Percentiles rank a stretch among this genome's conserved stretches.
Conservation (phyloP, 2,329 filamentous ascomycete species). For the Gliomastix tumulicola region DNA sequence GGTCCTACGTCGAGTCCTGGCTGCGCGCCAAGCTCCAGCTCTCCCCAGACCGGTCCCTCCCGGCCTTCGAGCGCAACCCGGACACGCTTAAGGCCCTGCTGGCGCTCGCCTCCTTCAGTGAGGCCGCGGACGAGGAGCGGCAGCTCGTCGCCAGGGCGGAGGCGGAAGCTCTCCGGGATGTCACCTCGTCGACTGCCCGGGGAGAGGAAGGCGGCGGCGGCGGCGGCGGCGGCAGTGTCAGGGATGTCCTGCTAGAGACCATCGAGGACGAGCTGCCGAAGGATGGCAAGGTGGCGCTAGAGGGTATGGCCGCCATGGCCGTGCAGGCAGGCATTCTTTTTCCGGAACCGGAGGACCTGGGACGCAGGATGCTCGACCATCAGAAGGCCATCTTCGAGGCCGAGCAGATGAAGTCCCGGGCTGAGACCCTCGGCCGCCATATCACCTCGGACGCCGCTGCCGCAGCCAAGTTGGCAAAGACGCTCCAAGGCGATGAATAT, state of each 20-base stretch:
- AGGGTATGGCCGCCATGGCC: constrained; percentile 48
- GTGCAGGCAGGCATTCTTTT: constrained; percentile 40
- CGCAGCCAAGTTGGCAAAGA: constrained; percentile 28
- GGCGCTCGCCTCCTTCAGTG: constrained; percentile 67
- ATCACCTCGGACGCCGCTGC: constrained; percentile 41
- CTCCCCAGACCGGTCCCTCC: constrained; percentile 54
- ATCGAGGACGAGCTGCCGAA: constrained; percentile 46
- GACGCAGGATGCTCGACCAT: constrained; percentile 45
- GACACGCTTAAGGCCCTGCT: constrained; percentile 74
- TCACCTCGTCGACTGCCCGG: too few relatives aligned
- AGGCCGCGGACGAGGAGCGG: constrained; percentile 67
- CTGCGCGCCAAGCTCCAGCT: constrained; percentile 62
- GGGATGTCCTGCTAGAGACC: constrained; percentile 38
- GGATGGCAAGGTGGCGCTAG: constrained; percentile 48
- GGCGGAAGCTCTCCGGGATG: constrained; percentile 47
- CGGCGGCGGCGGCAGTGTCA: constrained; percentile 7
- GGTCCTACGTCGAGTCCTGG: constrained; percentile 84
- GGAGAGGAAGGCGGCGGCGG: constrained; percentile 4
- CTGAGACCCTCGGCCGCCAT: constrained; percentile 48
- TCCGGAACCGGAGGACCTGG: constrained; percentile 41
- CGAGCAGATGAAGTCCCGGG: constrained; percentile 47
- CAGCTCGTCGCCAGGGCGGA: constrained; percentile 52
- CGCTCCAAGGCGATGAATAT: constrained; percentile 38
- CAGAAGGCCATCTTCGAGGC: constrained; percentile 45
- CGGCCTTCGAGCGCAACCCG: constrained; percentile 77